These are phyloP conservation scores for Peronosclerospora sorghi DNA, from an alignment of 352 stramenopile genomes.

Conservation along the genomic window DNA sequence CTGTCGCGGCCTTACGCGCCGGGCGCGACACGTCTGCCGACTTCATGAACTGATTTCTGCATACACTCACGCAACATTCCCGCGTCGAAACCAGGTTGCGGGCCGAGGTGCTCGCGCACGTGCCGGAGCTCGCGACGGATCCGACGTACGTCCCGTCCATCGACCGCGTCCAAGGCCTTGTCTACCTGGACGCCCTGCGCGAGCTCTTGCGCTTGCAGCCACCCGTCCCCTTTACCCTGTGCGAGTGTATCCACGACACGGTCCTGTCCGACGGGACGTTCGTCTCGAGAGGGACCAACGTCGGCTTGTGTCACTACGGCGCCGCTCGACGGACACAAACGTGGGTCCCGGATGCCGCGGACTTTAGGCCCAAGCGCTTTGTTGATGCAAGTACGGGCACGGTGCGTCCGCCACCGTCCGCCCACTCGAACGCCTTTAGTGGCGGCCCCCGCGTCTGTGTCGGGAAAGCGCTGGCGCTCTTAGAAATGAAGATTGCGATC, in stretches of 20 bases:
- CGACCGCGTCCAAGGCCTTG: conserved; percentile 40
- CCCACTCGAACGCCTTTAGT: too few relatives aligned
- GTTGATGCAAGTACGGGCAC: conserved; percentile 71
- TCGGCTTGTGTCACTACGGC: conserved; percentile 43
- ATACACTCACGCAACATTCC: conserved; percentile 48
- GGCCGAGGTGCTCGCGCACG: conserved; percentile 28
- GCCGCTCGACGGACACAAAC: conserved; percentile 36
- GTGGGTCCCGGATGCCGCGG: conserved; percentile 45
- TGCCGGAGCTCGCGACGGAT: conserved; percentile 20
- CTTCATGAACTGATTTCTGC: conserved; percentile 49
- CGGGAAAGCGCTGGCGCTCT: too few relatives aligned
- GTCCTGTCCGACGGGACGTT: conserved; percentile 71
- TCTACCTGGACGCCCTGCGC: too few relatives aligned
- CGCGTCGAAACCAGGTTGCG: conserved; percentile 28
- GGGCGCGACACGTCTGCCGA: conserved; percentile 55
- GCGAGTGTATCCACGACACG: too few relatives aligned
- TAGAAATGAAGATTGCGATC: too few relatives aligned
- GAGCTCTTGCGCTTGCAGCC: too few relatives aligned
- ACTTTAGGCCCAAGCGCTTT: conserved; percentile 30
- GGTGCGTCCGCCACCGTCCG: too few relatives aligned
- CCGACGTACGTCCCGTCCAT: conserved; percentile 24
- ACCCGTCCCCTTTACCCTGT: too few relatives aligned
- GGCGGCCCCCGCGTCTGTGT: too few relatives aligned
- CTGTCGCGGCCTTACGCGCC: conserved; percentile 51
- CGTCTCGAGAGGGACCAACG: conserved; percentile 31